phyloP scores from a whole-genome alignment of 2,329 filamentous ascomycete species.

The Neoscytalidium dimidiatum region DNA sequence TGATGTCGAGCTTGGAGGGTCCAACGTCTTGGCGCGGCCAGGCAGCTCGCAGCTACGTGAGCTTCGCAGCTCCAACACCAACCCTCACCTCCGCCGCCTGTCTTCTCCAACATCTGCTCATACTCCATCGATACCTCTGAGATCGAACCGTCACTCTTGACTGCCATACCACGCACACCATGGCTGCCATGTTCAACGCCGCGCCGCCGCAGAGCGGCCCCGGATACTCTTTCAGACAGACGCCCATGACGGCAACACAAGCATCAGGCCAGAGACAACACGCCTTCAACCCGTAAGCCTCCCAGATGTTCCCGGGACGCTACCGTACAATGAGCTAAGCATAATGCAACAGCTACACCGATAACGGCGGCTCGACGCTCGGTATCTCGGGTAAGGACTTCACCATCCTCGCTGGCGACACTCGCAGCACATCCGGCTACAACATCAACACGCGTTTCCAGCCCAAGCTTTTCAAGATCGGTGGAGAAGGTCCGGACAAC shows the following conservation, averaged over 20 bases:
- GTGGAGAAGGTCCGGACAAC: conserved; percentile 72
- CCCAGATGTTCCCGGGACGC: background rate
- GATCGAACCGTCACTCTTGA: background rate
- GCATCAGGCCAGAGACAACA: conserved; percentile 64
- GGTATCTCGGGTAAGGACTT: conserved; percentile 94
- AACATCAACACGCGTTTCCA: conserved; percentile 97
- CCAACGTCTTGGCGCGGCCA: conserved; percentile 18
- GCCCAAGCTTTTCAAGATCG: conserved; percentile 97
- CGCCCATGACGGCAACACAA: conserved; percentile 39
- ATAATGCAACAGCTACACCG: conserved; percentile 71
- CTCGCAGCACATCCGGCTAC: conserved; percentile 88
- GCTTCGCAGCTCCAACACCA: conserved; percentile 20
- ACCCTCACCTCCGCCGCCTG: conserved; percentile 3
- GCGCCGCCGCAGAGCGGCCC: conserved; percentile 54
- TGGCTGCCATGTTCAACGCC: conserved; percentile 57
- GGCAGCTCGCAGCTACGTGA: conserved; percentile 21
- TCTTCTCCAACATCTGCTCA: background rate
- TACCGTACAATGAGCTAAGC: background rate
- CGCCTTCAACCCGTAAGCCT: conserved; percentile 84
- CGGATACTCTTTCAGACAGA: conserved; percentile 62
- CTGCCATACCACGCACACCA: conserved; percentile 30
- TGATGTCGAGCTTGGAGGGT: conserved; percentile 13
- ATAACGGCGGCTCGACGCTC: conserved; percentile 95
- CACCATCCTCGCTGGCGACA: conserved; percentile 95
- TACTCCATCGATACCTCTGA: background rate